phyloP scores from a whole-genome alignment of 495 filamentous ascomycete species.

The Aspergillus sclerotioniger region DNA sequence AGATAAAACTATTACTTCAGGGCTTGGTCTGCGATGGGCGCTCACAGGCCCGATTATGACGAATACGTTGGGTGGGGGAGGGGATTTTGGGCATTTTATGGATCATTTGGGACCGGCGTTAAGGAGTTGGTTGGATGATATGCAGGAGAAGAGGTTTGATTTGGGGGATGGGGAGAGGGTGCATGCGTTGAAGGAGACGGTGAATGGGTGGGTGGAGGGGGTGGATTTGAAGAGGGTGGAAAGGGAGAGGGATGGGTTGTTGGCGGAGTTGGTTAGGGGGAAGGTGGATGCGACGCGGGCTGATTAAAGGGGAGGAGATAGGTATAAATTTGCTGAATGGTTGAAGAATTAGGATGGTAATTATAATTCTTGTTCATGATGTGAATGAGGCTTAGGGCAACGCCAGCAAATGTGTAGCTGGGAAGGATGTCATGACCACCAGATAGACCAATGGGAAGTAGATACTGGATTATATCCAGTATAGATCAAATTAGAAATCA shows the following conservation, averaged over 20 bases:
- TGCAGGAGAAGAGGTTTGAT: slow-evolving; percentile 14
- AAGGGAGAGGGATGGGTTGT: slow-evolving; percentile 4
- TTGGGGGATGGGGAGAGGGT: neutral
- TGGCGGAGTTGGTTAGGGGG: neutral
- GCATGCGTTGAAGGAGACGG: neutral
- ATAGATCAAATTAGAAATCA: too few species aligned
- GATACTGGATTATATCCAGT: too few species aligned
- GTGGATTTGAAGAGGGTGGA: slow-evolving; percentile 10
- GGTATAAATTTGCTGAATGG: too few species aligned
- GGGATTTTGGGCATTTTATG: slow-evolving; percentile 22
- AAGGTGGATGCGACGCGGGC: neutral
- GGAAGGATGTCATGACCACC: too few species aligned
- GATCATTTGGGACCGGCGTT: slow-evolving; percentile 19
- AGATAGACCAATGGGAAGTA: too few species aligned
- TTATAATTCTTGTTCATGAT: too few species aligned
- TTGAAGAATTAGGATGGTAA: too few species aligned
- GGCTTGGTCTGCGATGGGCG: slow-evolving; percentile 48
- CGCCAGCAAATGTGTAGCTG: too few species aligned
- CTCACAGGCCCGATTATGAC: slow-evolving; percentile 49
- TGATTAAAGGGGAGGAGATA: neutral
- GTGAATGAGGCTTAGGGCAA: too few species aligned
- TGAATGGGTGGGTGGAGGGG: neutral
- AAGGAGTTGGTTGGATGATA: slow-evolving; percentile 18
- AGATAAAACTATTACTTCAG: slow-evolving; percentile 32
- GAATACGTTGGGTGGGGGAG: slow-evolving; percentile 49